Evolutionary conservation across 139 green algal genomes (phyloP).

Genomic region (Micromonas commoda): DNA sequence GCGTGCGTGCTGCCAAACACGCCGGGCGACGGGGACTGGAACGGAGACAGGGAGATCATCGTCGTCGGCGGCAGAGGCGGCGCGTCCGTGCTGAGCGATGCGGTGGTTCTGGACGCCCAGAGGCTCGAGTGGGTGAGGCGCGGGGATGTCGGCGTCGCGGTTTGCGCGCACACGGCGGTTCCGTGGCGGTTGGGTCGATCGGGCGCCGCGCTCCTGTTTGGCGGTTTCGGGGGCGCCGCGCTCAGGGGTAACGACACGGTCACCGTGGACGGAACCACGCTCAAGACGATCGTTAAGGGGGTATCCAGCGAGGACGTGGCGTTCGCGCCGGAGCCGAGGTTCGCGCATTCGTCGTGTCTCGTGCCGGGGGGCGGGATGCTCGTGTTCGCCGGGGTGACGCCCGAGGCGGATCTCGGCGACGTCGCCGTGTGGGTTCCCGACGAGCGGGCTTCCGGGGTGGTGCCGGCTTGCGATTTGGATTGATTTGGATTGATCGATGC

Average conservation of each 20-base stretch:
- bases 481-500: background rate
- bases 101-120: background rate
- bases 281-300: too few species aligned
- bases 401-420: background rate
- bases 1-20: background rate
- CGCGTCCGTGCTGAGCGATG: background rate
- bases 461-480: background rate
- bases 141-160: background rate
- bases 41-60: background rate
- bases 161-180: background rate
- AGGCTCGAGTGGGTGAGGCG: background rate
- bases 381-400: constrained; percentile 6
- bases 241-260: background rate
- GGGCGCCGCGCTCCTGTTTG: background rate
- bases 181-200: background rate
- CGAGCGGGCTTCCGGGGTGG: background rate
- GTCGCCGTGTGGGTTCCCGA: background rate
- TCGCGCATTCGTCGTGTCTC: too few species aligned
- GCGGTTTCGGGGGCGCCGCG: background rate
- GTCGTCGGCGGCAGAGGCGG: background rate
- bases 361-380: background rate
- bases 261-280: background rate
- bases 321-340: too few species aligned
- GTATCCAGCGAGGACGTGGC: too few species aligned
- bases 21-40: background rate